A percentile compares a stretch with the other conserved stretches of the same genome.
Evolutionary conservation across 805 yeast species (phyloP).

Genomic region (Lipomyces chichibuensis): DNA sequence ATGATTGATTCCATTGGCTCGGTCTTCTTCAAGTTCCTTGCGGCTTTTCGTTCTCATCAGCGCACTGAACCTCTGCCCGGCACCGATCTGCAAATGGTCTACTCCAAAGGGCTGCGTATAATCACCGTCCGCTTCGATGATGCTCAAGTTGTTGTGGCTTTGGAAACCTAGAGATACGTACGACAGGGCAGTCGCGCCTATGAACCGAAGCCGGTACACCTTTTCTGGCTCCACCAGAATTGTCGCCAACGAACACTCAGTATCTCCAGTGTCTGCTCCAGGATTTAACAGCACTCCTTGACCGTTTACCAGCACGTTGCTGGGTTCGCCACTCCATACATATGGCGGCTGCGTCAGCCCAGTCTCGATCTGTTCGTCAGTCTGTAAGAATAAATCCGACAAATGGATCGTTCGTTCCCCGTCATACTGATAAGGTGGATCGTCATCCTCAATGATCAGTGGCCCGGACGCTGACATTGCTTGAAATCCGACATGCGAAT

Average conservation of each 20-base stretch:
- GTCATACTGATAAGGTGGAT: background rate
- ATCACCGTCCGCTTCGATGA: background rate
- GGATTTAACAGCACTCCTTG: background rate
- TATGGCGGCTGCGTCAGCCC: background rate
- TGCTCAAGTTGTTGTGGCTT: background rate
- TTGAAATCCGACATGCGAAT: background rate
- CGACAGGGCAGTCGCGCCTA: background rate
- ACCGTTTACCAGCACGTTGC: background rate
- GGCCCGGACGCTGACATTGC: background rate
- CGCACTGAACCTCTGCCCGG: background rate
- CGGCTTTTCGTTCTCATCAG: background rate
- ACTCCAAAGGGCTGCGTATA: background rate
- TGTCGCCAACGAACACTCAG: background rate
- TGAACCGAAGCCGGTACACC: constrained; percentile 1
- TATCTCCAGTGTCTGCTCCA: background rate
- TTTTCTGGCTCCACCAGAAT: background rate
- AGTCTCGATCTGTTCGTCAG: background rate
- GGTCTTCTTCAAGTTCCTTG: background rate
- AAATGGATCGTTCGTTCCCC: background rate
- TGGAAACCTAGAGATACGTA: background rate
- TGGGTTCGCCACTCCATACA: background rate
- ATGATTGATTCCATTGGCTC: background rate
- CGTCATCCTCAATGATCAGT: background rate
- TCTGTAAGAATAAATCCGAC: background rate
- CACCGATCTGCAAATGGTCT: background rate